A percentile compares a stretch with the other conserved stretches of the same genome.
Evolutionary conservation across 176 grass and related monocot genomes (phyloP).

Genomic region (Oryza punctata): DNA sequence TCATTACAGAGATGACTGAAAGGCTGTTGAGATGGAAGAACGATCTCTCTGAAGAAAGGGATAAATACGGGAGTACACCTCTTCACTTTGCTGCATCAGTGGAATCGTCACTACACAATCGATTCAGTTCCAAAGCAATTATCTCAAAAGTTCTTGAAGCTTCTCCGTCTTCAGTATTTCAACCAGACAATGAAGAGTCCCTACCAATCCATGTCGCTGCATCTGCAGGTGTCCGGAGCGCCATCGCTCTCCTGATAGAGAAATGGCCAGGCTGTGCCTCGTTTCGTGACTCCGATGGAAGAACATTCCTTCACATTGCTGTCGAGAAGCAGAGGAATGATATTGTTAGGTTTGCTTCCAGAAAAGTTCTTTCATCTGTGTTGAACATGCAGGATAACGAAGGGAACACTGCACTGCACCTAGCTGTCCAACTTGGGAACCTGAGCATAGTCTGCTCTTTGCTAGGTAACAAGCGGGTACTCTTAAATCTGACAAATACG

Average conservation of each 20-base stretch:
- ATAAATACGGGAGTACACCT: slow-evolving; percentile 12
- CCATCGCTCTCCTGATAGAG: not conserved
- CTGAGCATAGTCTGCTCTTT: not conserved
- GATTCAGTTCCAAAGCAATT: no score
- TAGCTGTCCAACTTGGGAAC: not conserved
- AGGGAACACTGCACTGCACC: slow-evolving; percentile 5
- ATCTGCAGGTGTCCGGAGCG: not conserved
- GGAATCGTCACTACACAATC: not conserved
- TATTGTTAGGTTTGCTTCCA: not conserved
- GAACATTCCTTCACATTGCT: slow-evolving; percentile 31
- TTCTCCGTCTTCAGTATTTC: no score
- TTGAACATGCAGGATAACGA: slow-evolving; percentile 5
- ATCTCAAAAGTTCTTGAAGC: no score
- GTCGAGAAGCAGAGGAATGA: not conserved
- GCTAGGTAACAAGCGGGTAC: not conserved
- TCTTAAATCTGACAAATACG: not conserved
- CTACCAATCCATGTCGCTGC: slow-evolving; percentile 15
- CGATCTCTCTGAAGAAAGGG: not conserved
- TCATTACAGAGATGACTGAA: not conserved
- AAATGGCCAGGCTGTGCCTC: not conserved
- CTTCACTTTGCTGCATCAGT: not conserved
- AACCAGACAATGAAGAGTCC: no score
- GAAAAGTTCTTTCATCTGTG: not conserved
- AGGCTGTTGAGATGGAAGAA: not conserved
- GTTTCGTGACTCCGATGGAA: not conserved